Base-by-base conservation (phyloP, 257 asterid genomes). In the Solanum rostratum region DNA sequence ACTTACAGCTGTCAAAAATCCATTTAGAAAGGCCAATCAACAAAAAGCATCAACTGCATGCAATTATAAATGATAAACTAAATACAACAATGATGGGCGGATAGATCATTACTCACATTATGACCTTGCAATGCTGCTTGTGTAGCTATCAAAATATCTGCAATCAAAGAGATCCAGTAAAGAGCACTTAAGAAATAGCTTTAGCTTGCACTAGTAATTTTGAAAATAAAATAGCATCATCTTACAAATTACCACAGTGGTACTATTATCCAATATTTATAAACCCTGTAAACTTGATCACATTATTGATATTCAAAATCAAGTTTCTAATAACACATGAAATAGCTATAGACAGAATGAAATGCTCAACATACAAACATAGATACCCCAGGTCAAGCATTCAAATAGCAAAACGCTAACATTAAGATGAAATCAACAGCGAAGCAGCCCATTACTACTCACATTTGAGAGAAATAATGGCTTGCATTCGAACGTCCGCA, bases 401-500 rank as follows among this genome's bases (percentile, higher is more conserved):
- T 29, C 80, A 71, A 43, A 39, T 27, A 50, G 45, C 6, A 78
- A 30, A 78, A 27, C 10, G 63, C 19, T 6, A 78, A 29, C 63
- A 78, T 78, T 50, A 78, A 50, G 63, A 30, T 27, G 73, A 41
- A 43, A 41, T 60, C 29, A 29, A 85, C 43, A 74, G 69, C 57
- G 39, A 27, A 69, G 80, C 50, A 52, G 55, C 27, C 52, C 76
- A 29, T 62, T n/a, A 18, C 33, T 24, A 92, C 99, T 91, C 89
- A 96, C 99, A 85, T 90, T 95, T 97, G 85, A 97, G 88, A 84
- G 96, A 92, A 86, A 85, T 95, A 83, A 95, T 91, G 84, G 99
- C 98, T 91, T 97, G 99, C 88, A 95, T 97, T 45, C 98, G 96
- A 81, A 97, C 99, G 90, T 94, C 99, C 90, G 94, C 98, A 16